phyloP scores from a whole-genome alignment of 495 filamentous ascomycete species.

The Xeromyces bisporus region DNA sequence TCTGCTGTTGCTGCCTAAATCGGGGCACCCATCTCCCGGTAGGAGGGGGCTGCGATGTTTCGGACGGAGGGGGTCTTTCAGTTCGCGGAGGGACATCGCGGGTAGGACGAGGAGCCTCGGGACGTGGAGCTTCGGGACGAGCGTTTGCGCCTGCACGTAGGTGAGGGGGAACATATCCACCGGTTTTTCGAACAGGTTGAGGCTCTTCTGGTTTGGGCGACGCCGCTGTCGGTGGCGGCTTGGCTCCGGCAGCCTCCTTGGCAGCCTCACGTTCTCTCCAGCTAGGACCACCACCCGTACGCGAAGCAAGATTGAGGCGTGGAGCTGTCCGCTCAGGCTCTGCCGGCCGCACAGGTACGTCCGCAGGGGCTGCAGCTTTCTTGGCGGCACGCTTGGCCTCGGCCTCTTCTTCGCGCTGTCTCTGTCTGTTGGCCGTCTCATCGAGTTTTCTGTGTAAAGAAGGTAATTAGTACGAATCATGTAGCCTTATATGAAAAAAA shows the following conservation, averaged over 20 bases:
- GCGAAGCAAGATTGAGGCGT: constrained; percentile 43
- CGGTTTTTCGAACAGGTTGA: constrained; percentile 17
- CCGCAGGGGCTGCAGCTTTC: constrained; percentile 16
- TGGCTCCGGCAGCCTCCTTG: constrained; percentile 28
- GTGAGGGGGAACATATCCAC: constrained; percentile 36
- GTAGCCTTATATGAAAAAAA: too few relatives aligned
- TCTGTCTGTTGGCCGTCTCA: constrained; percentile 45
- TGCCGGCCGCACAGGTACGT: constrained; percentile 31
- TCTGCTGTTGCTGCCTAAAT: too few relatives aligned
- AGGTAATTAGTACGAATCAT: too few relatives aligned
- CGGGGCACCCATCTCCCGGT: too few relatives aligned
- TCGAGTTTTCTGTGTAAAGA: constrained; percentile 38
- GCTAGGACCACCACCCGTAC: constrained; percentile 39
- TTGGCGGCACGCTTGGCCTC: constrained; percentile 38
- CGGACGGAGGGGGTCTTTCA: too few relatives aligned
- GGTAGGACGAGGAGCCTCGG: constrained; percentile 5
- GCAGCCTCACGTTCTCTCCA: constrained; percentile 80
- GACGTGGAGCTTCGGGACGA: constrained; percentile 12
- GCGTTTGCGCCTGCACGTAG: constrained; percentile 23
- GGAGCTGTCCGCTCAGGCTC: constrained; percentile 46
- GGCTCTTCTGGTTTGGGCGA: constrained; percentile 17
- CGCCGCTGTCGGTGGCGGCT: constrained; percentile 11
- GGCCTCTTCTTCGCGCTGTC: constrained; percentile 51
- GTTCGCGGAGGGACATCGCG: too few relatives aligned
- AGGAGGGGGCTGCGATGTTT: too few relatives aligned